Conservation (phyloP, 1,139 yeast species). For the Yamadazyma taylorii region DNA sequence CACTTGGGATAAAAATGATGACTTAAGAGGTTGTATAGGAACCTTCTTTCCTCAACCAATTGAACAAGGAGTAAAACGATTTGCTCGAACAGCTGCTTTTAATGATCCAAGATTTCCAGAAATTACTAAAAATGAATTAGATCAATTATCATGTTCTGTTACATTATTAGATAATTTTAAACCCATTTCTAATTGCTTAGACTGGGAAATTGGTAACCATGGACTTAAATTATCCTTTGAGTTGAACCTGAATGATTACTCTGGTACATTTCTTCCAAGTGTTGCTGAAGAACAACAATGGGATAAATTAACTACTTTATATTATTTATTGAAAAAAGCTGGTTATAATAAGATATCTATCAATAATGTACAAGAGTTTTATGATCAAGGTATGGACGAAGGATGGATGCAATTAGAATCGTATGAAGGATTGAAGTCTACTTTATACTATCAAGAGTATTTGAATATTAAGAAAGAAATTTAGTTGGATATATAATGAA, state of each 20-base stretch:
- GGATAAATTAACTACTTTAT: constrained; percentile 71
- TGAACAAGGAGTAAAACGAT: constrained; percentile 59
- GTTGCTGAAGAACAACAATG: constrained; percentile 91
- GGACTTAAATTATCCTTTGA: constrained; percentile 68
- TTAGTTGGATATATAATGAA: no score
- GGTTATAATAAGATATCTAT: constrained; percentile 31
- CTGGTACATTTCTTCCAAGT: constrained; percentile 87
- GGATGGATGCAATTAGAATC: constrained; percentile 38
- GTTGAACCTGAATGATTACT: constrained; percentile 31
- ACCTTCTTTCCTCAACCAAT: constrained; percentile 56
- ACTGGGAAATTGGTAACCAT: constrained; percentile 83
- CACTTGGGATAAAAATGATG: constrained; percentile 70
- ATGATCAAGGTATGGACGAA: constrained; percentile 28
- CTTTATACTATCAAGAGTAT: constrained; percentile 29
- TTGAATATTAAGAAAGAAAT: neutral
- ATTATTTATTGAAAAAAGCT: constrained; percentile 71
- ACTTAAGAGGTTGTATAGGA: constrained; percentile 90
- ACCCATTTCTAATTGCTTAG: constrained; percentile 46
- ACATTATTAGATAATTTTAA: constrained; percentile 68
- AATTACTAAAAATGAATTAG: constrained; percentile 56
- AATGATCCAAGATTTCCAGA: constrained; percentile 79
- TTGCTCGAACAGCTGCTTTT: constrained; percentile 66
- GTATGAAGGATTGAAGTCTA: constrained; percentile 40
- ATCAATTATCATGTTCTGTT: constrained; percentile 45
- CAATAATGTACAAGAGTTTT: constrained; percentile 24